Base-by-base conservation (phyloP, 768 basidiomycete genomes). In the Mycena vulgaris region DNA sequence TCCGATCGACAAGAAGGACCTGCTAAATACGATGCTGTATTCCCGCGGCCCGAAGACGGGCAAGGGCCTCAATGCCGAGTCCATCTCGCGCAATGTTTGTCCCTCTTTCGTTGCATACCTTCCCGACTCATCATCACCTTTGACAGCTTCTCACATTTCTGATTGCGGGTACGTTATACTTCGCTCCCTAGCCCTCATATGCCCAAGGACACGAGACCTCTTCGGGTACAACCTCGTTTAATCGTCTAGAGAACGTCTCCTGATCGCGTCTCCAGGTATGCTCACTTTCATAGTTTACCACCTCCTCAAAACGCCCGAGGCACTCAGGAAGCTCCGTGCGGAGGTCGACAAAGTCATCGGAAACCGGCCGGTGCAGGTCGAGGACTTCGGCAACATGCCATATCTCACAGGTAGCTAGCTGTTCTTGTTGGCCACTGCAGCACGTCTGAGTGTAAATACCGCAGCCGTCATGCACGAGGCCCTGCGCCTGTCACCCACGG, bases 271-370 rank as follows among this genome's bases (percentile, higher is more conserved):
- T 33, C 16, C 82, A 64, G 83, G 83, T 3, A 76, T 84, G 70
- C 78, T 87, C 30, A 80, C 81, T 0, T 87, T 86, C 73, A 70
- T 79, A 14, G 69, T 82, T 0, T 85, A 85, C 72, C 81, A 83
- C 68, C 78, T 89, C 16, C 79, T 89, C 25, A 78, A 80, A 42
- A 78, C 84, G 61, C 84, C 85, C 0, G 75, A 77, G 14, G 83
- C 82, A 0, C 79, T 88, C 73, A 78, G 80, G n/a, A 84, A 82
- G 53, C 79, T 88, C 13, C 84, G 85, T 4, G 77, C 78, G 7
- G 89, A 90, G 68, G 76, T 89, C 13, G 88, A 89, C 70, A 65
- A 74, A 28, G 80, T 87, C 9, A 71, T 85, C 47, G 85, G 85
- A 16, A 81, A 82, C 21, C 78, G 80, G 47, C 78, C 78, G 1